Evolutionary conservation across 768 basidiomycete genomes (phyloP).

Genomic region (Mycena vitilis): DNA sequence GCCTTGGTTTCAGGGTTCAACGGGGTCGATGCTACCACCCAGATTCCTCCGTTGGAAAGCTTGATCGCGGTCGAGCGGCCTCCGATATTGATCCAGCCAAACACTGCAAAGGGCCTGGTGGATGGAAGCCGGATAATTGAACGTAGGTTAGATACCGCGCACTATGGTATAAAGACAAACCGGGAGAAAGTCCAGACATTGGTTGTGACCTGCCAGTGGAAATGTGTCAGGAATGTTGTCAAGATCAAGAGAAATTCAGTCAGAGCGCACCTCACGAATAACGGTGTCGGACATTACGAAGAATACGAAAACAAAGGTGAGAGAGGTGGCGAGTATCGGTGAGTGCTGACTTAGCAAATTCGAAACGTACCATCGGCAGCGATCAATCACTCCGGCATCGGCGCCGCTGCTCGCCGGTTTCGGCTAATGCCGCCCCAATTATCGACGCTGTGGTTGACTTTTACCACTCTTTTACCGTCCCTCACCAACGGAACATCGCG

Average conservation of each 20-base stretch:
- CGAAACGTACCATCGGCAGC: too few species aligned
- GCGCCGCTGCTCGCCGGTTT: too few species aligned
- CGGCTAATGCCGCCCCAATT: too few species aligned
- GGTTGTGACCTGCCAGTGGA: neutral
- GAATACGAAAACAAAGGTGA: neutral
- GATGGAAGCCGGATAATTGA: neutral
- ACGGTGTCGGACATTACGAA: neutral
- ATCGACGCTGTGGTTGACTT: too few species aligned
- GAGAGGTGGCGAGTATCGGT: too few species aligned
- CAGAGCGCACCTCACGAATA: neutral
- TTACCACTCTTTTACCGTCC: too few species aligned
- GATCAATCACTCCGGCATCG: too few species aligned
- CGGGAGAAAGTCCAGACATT: constrained; percentile 31
- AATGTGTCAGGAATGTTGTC: too few species aligned
- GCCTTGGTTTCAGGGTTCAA: constrained; percentile 71
- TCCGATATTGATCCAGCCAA: constrained; percentile 77
- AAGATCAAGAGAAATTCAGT: neutral
- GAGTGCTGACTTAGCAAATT: too few species aligned
- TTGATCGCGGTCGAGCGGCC: constrained; percentile 87
- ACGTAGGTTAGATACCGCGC: neutral
- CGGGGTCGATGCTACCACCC: constrained; percentile 84
- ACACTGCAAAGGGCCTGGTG: constrained; percentile 73
- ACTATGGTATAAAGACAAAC: neutral
- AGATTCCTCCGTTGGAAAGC: constrained; percentile 75
- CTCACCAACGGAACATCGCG: neutral